Percentiles rank a stretch among this genome's conserved stretches.
Evolutionary conservation across 2,329 filamentous ascomycete species (phyloP).

Genomic region (Ophiocordyceps unilateralis): DNA sequence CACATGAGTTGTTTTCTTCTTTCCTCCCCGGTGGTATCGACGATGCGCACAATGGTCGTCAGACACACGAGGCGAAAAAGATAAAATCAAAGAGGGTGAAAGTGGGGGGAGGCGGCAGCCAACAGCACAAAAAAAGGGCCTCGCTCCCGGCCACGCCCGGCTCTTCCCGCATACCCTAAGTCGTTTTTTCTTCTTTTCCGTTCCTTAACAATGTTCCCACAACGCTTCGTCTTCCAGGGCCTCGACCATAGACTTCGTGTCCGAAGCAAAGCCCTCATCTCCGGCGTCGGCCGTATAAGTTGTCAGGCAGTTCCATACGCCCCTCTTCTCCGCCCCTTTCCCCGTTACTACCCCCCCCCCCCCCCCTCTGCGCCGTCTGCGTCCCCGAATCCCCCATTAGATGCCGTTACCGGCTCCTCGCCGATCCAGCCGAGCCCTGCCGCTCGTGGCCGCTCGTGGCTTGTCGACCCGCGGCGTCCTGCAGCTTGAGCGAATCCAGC

Average conservation of each 20-base stretch:
- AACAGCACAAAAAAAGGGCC: background rate
- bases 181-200: background rate
- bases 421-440: slow-evolving; percentile 39
- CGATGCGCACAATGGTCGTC: too few relatives aligned
- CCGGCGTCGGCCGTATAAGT: too few relatives aligned
- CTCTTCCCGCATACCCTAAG: background rate
- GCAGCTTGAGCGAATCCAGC: slow-evolving; percentile 76
- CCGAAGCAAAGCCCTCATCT: too few relatives aligned
- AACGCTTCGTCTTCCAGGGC: background rate
- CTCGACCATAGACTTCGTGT: too few relatives aligned
- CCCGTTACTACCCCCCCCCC: too few relatives aligned
- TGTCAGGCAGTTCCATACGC: too few relatives aligned
- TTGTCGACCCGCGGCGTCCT: slow-evolving; percentile 54
- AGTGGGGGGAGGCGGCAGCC: too few relatives aligned
- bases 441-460: slow-evolving; percentile 34
- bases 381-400: background rate
- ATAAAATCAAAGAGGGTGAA: too few relatives aligned
- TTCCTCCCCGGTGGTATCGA: too few relatives aligned
- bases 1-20: too few relatives aligned
- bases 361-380: background rate
- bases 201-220: background rate
- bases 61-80: background rate
- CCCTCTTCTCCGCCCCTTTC: too few relatives aligned
- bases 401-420: slow-evolving; percentile 26
- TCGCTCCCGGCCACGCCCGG: background rate